Conservation (phyloP, 306 rosid genomes). For the Medicago ruthenica region DNA sequence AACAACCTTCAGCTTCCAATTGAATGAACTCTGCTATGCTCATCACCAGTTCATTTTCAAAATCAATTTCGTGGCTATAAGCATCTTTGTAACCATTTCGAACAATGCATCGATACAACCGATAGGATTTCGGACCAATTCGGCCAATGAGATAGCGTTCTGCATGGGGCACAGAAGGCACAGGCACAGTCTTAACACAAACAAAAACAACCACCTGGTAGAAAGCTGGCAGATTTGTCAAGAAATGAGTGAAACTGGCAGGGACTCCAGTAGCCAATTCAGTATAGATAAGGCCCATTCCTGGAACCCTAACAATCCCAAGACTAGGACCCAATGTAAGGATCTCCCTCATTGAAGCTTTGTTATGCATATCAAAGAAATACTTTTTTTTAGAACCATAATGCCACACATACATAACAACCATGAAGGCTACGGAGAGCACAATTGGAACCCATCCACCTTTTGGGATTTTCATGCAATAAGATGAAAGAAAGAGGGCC, state of each 20-base stretch:
- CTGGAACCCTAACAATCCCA: constrained; percentile 94
- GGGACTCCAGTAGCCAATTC: constrained; percentile 88
- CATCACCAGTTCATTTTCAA: constrained; percentile 88
- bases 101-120: constrained; percentile 84
- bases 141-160: constrained; percentile 90
- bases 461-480: constrained; percentile 63
- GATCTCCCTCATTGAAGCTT: constrained; percentile 83
- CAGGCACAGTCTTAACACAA: constrained; percentile 84
- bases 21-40: constrained; percentile 93
- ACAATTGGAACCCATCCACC: constrained; percentile 90
- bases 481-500: constrained; percentile 73
- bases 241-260: constrained; percentile 83
- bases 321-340: constrained; percentile 87
- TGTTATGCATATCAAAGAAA: constrained; percentile 78
- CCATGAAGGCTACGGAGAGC: constrained; percentile 61
- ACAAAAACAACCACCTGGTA: constrained; percentile 89
- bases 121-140: constrained; percentile 84
- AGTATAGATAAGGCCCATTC: constrained; percentile 91
- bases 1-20: constrained; percentile 86
- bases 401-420: constrained; percentile 87
- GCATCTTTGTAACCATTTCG: constrained; percentile 88
- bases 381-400: constrained; percentile 84
- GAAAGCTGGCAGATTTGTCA: constrained; percentile 91
- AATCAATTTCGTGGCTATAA: constrained; percentile 64
- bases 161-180: constrained; percentile 73